Conservation (phyloP, 495 filamentous ascomycete species). For the Geoglossum glabrum region DNA sequence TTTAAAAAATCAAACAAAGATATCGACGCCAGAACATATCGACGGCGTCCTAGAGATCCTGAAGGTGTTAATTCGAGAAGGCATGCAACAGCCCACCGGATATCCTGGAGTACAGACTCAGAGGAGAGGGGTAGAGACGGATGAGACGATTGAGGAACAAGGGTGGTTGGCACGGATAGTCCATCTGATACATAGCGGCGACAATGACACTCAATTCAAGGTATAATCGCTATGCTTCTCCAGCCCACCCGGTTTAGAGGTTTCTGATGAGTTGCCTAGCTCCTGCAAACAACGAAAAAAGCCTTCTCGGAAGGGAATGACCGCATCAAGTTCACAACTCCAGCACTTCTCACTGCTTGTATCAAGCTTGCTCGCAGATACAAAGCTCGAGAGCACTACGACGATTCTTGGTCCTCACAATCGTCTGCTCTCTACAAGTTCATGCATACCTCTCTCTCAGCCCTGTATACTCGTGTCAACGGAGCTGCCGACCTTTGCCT, state of each 20-base stretch:
- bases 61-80: slow-evolving; percentile 82
- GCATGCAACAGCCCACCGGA: slow-evolving; percentile 60
- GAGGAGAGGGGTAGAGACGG: slow-evolving; percentile 52
- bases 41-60: slow-evolving; percentile 78
- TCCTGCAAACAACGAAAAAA: slow-evolving; percentile 74
- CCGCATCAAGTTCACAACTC: slow-evolving; percentile 84
- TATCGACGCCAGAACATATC: slow-evolving; percentile 55
- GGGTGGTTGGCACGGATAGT: slow-evolving; percentile 85
- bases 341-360: slow-evolving; percentile 74
- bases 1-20: slow-evolving; percentile 56
- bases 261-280: slow-evolving; percentile 17
- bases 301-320: slow-evolving; percentile 87
- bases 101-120: slow-evolving; percentile 59
- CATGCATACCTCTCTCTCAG: slow-evolving; percentile 67
- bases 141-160: slow-evolving; percentile 94
- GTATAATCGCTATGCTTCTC: slow-evolving; percentile 17
- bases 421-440: slow-evolving; percentile 84
- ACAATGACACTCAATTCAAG: slow-evolving; percentile 89
- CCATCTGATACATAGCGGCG: slow-evolving; percentile 60
- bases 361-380: slow-evolving; percentile 77
- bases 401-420: slow-evolving; percentile 85
- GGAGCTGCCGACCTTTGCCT: slow-evolving; percentile 71
- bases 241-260: neutral
- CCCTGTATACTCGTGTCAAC: slow-evolving; percentile 74
- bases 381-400: slow-evolving; percentile 82